Evolutionary conservation across 495 filamentous ascomycete species (phyloP).

Genomic region (Articulospora tetracladia): DNA sequence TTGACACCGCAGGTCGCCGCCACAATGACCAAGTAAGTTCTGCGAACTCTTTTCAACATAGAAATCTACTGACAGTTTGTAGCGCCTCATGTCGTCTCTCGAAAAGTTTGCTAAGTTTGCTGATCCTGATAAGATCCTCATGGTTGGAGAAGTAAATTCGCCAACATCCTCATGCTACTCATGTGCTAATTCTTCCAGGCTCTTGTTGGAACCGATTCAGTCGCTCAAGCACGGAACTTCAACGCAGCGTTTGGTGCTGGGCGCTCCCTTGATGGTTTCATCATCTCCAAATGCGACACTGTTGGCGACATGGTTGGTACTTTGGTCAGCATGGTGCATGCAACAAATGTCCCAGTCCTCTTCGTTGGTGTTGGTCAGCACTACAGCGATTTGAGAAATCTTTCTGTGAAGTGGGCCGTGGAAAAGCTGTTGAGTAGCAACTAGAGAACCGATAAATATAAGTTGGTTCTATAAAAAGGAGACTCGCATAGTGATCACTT

Average conservation of each 20-base stretch:
- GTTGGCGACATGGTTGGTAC: slow-evolving; percentile 96
- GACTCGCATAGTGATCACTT: too few species aligned
- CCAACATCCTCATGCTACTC: not conserved
- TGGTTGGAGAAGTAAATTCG: slow-evolving; percentile 81
- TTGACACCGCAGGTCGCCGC: slow-evolving; percentile 90
- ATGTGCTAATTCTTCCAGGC: slow-evolving; percentile 39
- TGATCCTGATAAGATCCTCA: slow-evolving; percentile 94
- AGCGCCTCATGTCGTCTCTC: slow-evolving; percentile 86
- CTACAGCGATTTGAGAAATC: slow-evolving; percentile 89
- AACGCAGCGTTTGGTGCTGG: slow-evolving; percentile 84
- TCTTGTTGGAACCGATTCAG: slow-evolving; percentile 88
- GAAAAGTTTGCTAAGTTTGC: slow-evolving; percentile 98
- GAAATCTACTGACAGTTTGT: not conserved
- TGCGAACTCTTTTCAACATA: not conserved
- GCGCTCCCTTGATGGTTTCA: slow-evolving; percentile 85
- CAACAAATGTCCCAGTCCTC: slow-evolving; percentile 90
- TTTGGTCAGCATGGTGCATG: slow-evolving; percentile 95
- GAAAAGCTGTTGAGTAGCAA: slow-evolving; percentile 59
- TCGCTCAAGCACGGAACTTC: slow-evolving; percentile 93
- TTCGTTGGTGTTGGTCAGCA: slow-evolving; percentile 93
- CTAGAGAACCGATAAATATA: too few species aligned
- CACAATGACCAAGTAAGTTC: slow-evolving; percentile 70
- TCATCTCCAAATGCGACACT: slow-evolving; percentile 97
- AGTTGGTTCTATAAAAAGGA: too few species aligned
- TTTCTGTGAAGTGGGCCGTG: slow-evolving; percentile 91